Evolutionary conservation across 169 alveolate genomes (phyloP).

Genomic region (Eimeria mitis): DNA sequence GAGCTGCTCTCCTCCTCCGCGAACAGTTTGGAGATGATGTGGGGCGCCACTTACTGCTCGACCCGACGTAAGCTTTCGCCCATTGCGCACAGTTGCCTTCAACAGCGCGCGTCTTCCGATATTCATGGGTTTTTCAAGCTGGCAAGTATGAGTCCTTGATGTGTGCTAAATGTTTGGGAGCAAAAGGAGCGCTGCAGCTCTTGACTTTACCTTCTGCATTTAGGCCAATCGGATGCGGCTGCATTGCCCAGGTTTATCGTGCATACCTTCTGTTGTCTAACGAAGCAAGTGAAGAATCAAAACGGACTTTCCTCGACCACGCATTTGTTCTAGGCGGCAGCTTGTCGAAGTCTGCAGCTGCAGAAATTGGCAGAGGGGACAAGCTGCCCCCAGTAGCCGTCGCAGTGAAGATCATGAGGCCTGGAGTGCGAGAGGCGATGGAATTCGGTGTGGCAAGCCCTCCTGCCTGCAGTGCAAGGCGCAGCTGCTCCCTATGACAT

Average conservation of each 20-base stretch:
- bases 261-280: slow-evolving; percentile 49
- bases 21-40: slow-evolving; percentile 54
- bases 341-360: not conserved
- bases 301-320: slow-evolving; percentile 35
- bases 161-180: not conserved
- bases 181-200: not conserved
- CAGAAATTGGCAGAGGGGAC: slow-evolving; percentile 17
- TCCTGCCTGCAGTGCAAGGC: not conserved
- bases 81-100: not conserved
- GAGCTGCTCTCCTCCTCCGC: slow-evolving; percentile 73
- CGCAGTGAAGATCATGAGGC: slow-evolving; percentile 74
- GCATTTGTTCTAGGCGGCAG: slow-evolving; percentile 67
- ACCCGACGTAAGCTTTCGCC: slow-evolving; percentile 53
- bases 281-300: slow-evolving; percentile 26
- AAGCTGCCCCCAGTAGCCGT: slow-evolving; percentile 72
- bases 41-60: slow-evolving; percentile 40
- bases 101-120: not conserved
- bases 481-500: not conserved
- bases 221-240: slow-evolving; percentile 81
- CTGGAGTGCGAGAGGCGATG: slow-evolving; percentile 75
- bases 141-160: not conserved
- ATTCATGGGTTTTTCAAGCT: not conserved
- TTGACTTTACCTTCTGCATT: not conserved
- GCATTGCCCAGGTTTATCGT: slow-evolving; percentile 80
- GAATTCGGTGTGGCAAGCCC: slow-evolving; percentile 73